These are phyloP conservation scores for Anisodus acutangulus DNA, from an alignment of 257 asterid species.

Conservation along the genomic window DNA sequence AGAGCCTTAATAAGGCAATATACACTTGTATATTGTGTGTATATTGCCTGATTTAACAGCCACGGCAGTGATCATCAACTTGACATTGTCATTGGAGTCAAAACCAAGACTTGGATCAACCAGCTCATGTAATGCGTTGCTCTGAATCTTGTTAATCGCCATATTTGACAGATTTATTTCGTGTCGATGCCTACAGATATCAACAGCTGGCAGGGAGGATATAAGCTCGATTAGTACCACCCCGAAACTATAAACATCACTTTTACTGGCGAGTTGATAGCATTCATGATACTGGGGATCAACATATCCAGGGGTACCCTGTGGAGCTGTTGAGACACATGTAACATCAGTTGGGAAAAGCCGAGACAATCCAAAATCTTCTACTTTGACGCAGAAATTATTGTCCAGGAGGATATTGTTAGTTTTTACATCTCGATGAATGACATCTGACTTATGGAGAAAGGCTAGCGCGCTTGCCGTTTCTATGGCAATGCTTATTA, in stretches of 20 bases:
- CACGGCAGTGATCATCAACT: constrained; percentile 51
- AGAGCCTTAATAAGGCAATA: no score
- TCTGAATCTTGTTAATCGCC: constrained; percentile 78
- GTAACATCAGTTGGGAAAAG: constrained; percentile 65
- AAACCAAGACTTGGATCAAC: constrained; percentile 66
- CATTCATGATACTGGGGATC: constrained; percentile 85
- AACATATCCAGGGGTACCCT: constrained; percentile 90
- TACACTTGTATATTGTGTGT: no score
- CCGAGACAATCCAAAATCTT: constrained; percentile 81
- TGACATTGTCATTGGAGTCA: constrained; percentile 45
- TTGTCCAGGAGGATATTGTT: constrained; percentile 72
- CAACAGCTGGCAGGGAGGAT: constrained; percentile 79
- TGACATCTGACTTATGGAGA: constrained; percentile 68
- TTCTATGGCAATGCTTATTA: constrained; percentile 71
- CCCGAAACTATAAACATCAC: constrained; percentile 86
- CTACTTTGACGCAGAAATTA: constrained; percentile 74
- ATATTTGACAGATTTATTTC: constrained; percentile 74
- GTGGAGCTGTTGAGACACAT: constrained; percentile 88
- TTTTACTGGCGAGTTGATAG: constrained; percentile 75
- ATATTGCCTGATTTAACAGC: no score
- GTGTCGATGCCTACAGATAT: constrained; percentile 62
- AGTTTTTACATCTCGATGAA: constrained; percentile 87
- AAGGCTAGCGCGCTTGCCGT: constrained; percentile 75
- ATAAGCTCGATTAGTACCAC: constrained; percentile 84
- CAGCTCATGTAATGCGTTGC: constrained; percentile 58